Conservation (phyloP, 331 rosid species). For the Pyrus hybrid region DNA sequence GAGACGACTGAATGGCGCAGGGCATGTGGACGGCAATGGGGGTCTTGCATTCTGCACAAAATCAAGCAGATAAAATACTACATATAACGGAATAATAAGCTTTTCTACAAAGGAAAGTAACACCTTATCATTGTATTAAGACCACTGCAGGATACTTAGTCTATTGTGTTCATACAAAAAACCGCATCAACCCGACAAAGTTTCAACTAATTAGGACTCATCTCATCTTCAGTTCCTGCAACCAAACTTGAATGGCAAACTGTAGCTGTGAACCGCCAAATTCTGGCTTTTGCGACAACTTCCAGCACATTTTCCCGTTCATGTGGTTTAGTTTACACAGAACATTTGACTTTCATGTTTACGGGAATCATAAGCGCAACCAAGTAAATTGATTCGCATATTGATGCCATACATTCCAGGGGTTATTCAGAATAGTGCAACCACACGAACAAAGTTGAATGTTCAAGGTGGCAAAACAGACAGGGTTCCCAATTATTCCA, state of each 20-base stretch:
- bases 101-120: neutral
- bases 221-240: neutral
- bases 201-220: neutral
- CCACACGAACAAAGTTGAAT: neutral
- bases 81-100: neutral
- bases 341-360: neutral
- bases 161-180: neutral
- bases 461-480: neutral
- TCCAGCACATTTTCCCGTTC: neutral
- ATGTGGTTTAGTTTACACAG: neutral
- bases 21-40: conserved; percentile 74
- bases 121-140: neutral
- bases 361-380: neutral
- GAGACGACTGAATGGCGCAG: conserved; percentile 63
- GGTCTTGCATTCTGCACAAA: conserved; percentile 90
- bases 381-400: neutral
- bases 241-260: neutral
- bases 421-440: neutral
- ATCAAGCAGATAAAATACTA: neutral
- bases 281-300: neutral
- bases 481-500: neutral
- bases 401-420: neutral
- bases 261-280: neutral
- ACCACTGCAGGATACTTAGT: neutral
- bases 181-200: neutral